Percentiles rank a stretch among this genome's conserved stretches.
Evolutionary conservation across 1,284 basidiomycete species (phyloP).

Genomic region (Golubevia pallescens): DNA sequence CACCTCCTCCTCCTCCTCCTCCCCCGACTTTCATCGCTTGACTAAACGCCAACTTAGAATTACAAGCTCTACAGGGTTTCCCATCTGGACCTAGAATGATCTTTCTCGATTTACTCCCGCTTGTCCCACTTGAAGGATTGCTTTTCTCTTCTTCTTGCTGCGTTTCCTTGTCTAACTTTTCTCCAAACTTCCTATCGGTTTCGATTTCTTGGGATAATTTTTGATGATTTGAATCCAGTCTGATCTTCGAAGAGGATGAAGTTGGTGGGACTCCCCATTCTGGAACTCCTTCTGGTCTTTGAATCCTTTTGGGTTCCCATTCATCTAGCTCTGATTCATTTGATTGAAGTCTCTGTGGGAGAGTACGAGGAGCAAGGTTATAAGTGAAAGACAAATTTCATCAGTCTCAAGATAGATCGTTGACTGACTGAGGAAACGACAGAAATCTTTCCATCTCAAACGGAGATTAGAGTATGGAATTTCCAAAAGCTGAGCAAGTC

Average conservation of each 20-base stretch:
- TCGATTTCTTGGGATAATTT: neutral
- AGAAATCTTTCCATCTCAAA: too few species aligned
- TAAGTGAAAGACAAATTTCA: too few species aligned
- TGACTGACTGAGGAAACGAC: too few species aligned
- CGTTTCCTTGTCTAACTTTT: too few species aligned
- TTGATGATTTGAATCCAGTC: neutral
- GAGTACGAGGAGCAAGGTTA: too few species aligned
- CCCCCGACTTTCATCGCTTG: slow-evolving; percentile 42
- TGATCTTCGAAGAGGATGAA: too few species aligned
- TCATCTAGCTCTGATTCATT: slow-evolving; percentile 79
- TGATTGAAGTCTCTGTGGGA: slow-evolving; percentile 28
- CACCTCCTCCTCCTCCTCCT: too few species aligned
- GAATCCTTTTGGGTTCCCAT: slow-evolving; percentile 86
- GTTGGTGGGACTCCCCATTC: slow-evolving; percentile 90
- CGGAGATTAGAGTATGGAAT: too few species aligned
- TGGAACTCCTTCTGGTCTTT: slow-evolving; percentile 79
- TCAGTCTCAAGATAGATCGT: too few species aligned
- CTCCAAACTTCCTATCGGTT: neutral
- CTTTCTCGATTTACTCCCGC: slow-evolving; percentile 6
- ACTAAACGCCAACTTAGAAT: slow-evolving; percentile 50
- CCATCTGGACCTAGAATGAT: slow-evolving; percentile 58
- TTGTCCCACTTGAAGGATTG: neutral
- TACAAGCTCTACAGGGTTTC: slow-evolving; percentile 61
- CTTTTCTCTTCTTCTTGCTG: neutral
- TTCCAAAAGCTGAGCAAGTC: too few species aligned